Evolutionary conservation across 495 filamentous ascomycete species (phyloP).

Genomic region (Penicillium longicatenatum): DNA sequence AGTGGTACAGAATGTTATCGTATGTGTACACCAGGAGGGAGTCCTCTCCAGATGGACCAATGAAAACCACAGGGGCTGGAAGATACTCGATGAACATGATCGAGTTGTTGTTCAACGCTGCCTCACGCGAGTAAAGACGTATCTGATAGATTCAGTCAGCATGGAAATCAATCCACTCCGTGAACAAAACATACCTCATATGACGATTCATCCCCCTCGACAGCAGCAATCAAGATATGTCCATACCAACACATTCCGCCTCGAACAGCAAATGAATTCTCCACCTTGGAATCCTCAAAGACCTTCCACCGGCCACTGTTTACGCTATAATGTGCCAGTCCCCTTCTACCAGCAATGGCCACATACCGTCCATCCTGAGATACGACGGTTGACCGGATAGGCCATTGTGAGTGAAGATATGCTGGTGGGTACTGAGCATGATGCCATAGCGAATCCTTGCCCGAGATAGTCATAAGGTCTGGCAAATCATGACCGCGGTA

Average conservation of each 20-base stretch:
- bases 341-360: slow-evolving; percentile 88
- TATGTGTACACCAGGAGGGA: slow-evolving; percentile 95
- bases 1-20: slow-evolving; percentile 92
- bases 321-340: slow-evolving; percentile 93
- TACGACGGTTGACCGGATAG: slow-evolving; percentile 80
- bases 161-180: neutral
- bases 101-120: slow-evolving; percentile 69
- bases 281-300: slow-evolving; percentile 76
- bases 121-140: slow-evolving; percentile 88
- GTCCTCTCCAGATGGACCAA: slow-evolving; percentile 87
- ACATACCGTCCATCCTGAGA: slow-evolving; percentile 93
- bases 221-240: slow-evolving; percentile 91
- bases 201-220: slow-evolving; percentile 76
- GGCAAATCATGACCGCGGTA: slow-evolving; percentile 92
- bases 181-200: slow-evolving; percentile 61
- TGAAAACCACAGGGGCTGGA: slow-evolving; percentile 79
- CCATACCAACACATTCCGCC: slow-evolving; percentile 99
- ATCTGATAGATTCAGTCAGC: slow-evolving; percentile 48
- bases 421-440: slow-evolving; percentile 80
- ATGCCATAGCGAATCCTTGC: slow-evolving; percentile 93
- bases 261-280: slow-evolving; percentile 87
- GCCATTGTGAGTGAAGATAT: slow-evolving; percentile 90
- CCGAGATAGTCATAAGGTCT: slow-evolving; percentile 85
- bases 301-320: slow-evolving; percentile 95
- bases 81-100: slow-evolving; percentile 76